These are phyloP conservation scores for Saxophila tyrrhenica DNA, from an alignment of 495 filamentous ascomycete species.

Conservation along the genomic window DNA sequence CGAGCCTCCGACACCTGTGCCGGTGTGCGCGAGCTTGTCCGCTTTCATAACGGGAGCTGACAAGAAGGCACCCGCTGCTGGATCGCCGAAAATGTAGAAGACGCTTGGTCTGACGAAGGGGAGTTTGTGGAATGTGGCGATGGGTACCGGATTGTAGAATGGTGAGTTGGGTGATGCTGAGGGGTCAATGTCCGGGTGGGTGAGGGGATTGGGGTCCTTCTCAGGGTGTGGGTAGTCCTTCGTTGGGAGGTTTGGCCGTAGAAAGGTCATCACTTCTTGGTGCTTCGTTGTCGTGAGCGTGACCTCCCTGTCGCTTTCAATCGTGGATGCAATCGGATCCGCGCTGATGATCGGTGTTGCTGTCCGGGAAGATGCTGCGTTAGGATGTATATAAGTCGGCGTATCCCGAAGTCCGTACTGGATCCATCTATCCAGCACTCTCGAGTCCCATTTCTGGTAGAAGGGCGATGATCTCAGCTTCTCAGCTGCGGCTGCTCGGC, in stretches of 20 bases:
- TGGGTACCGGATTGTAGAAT: slow-evolving; percentile 69
- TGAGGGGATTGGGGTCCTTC: slow-evolving; percentile 28
- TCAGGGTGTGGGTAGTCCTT: slow-evolving; percentile 19
- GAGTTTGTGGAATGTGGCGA: slow-evolving; percentile 49
- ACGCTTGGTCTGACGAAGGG: slow-evolving; percentile 63
- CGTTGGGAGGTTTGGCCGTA: slow-evolving; percentile 23
- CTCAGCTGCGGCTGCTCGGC: slow-evolving; percentile 25
- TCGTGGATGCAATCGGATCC: slow-evolving; percentile 17
- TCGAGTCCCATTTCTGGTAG: slow-evolving; percentile 33
- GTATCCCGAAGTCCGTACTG: slow-evolving; percentile 32
- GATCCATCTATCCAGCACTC: slow-evolving; percentile 31
- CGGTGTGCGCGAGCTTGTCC: slow-evolving; percentile 53
- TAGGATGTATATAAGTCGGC: slow-evolving; percentile 27
- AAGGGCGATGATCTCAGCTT: slow-evolving; percentile 30
- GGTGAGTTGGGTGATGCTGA: slow-evolving; percentile 31
- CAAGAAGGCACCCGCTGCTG: slow-evolving; percentile 44
- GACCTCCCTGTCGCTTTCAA: slow-evolving; percentile 23
- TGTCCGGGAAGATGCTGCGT: neutral
- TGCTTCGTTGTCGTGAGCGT: slow-evolving; percentile 31
- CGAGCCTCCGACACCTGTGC: slow-evolving; percentile 53
- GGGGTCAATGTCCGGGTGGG: slow-evolving; percentile 28
- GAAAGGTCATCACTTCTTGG: slow-evolving; percentile 34
- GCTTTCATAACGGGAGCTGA: slow-evolving; percentile 40
- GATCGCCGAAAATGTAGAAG: slow-evolving; percentile 64
- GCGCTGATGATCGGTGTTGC: slow-evolving; percentile 7